Conservation (phyloP, 1,284 basidiomycete genomes). For the Puccinia polysora region DNA sequence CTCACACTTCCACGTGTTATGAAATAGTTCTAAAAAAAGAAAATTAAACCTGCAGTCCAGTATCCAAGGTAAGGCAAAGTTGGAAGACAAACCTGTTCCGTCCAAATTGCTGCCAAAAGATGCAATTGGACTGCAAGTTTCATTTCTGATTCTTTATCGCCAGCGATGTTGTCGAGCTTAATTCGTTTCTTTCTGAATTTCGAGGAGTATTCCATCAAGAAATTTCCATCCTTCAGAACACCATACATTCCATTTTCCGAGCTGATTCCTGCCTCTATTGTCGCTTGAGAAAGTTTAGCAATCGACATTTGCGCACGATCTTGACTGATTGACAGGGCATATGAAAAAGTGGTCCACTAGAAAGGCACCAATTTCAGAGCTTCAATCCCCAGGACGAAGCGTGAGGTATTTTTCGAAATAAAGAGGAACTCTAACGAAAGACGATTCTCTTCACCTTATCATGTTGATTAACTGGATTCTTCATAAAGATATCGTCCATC, state of each 20-base stretch:
- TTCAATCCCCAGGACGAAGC: no score
- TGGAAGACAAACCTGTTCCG: slow-evolving; percentile 18
- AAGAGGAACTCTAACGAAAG: not conserved
- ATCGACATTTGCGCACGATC: slow-evolving; percentile 34
- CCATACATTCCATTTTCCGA: slow-evolving; percentile 33
- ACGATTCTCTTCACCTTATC: slow-evolving; percentile 22
- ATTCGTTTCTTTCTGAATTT: not conserved
- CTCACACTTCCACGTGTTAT: slow-evolving; percentile 36
- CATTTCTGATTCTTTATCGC: slow-evolving; percentile 25
- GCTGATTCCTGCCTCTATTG: slow-evolving; percentile 29
- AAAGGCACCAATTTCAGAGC: not conserved
- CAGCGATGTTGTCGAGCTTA: slow-evolving; percentile 24
- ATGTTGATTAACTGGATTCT: slow-evolving; percentile 43
- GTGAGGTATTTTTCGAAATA: not conserved
- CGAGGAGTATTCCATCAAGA: slow-evolving; percentile 1
- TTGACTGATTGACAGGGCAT: slow-evolving; percentile 28
- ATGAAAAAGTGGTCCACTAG: slow-evolving; percentile 33
- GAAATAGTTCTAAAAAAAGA: slow-evolving; percentile 15
- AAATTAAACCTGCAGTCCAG: not conserved
- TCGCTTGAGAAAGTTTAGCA: slow-evolving; percentile 34
- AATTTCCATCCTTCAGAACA: slow-evolving; percentile 26
- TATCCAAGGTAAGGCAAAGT: no score
- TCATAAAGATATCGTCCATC: slow-evolving; percentile 35
- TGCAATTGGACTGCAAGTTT: slow-evolving; percentile 33
- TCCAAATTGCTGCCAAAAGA: slow-evolving; percentile 35